Evolutionary conservation across 768 basidiomycete species (phyloP), one percentile per base, ranked within the genome.

Genomic region (Pulveroboletus ravenelii): DNA sequence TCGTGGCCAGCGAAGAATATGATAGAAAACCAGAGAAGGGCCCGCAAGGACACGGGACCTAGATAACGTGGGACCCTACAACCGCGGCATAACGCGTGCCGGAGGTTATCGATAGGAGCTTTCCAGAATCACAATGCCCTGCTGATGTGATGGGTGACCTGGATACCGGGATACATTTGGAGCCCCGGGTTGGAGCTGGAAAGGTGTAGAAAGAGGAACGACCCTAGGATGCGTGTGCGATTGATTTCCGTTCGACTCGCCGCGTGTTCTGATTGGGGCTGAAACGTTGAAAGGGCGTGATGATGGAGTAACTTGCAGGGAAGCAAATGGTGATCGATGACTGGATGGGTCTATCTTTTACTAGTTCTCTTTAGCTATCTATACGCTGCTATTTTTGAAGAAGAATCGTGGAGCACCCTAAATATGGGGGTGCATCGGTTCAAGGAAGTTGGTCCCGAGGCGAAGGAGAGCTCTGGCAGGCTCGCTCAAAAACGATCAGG

Each of bases 51-150:
- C 37, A 39, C 40, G 37, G 15, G 31, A 12, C 37, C 27, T 17
- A 23, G 35, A 50, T 34, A 48, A 54, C 27, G 47, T n/a, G 34
- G 30, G 23, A 41, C 37, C 48, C 54, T 56, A 35, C 29, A 14
- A 34, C 43, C 42, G n/a, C 32, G 36, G 41, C 14, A 10, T 17
- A 13, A 20, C 36, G 3, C 3, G 10, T 9, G 18, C 34, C 9
- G 31, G 50, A 17, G 25, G 41, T 47, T 23, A 44, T 43, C 38
- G 42, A 53, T 36, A 29, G 41, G 7, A 18, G 29, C 9, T 10
- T 34, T 6, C 14, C 10, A 23, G 36, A 41, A 30, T 30, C 29
- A 10, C 6, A 32, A 32, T 4, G 12, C 10, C 12, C 32, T 6
- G 10, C 10, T 32, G 32, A 13, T 3, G 31, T 3, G 30, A 12